Conservation (phyloP, 805 yeast genomes). For the Pichia nanzhaoensis region DNA sequence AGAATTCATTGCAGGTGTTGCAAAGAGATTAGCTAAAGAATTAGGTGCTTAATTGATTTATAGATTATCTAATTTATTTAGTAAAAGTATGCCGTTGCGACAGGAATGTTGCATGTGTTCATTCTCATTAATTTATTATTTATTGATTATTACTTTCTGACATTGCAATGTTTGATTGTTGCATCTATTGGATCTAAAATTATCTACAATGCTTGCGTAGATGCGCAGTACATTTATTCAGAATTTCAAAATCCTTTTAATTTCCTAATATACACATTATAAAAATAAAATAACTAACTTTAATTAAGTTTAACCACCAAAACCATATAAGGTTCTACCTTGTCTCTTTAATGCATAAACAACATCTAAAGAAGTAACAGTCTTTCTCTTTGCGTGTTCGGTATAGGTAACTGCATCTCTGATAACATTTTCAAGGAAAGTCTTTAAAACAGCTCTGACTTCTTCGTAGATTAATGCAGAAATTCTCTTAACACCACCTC, state of each 20-base stretch:
- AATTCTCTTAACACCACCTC: conserved; percentile 99
- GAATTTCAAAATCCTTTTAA: not conserved
- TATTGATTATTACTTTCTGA: too few species aligned
- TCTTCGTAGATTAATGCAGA: conserved; percentile 98
- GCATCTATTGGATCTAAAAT: too few species aligned
- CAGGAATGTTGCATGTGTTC: not conserved
- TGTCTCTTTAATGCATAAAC: conserved; percentile 99
- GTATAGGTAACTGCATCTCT: conserved; percentile 99
- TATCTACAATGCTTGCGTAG: too few species aligned
- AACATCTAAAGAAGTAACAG: conserved; percentile 97
- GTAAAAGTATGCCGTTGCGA: too few species aligned
- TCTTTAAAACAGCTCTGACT: conserved; percentile 93
- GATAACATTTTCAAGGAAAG: conserved; percentile 94
- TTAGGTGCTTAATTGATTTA: conserved; percentile 14
- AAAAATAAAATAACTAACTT: conserved; percentile 5
- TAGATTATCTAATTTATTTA: not conserved
- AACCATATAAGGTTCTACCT: conserved; percentile 99
- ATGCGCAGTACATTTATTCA: too few species aligned
- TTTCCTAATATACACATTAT: conserved; percentile 11
- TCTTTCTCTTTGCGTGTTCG: conserved; percentile 99
- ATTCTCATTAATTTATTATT: not conserved
- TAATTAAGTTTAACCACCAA: conserved; percentile 75
- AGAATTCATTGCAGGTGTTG: conserved; percentile 82
- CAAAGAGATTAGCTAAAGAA: conserved; percentile 44
- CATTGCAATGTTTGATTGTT: too few species aligned